Base-by-base conservation (phyloP, 441 rosid species). In the Erodium trifolium region DNA sequence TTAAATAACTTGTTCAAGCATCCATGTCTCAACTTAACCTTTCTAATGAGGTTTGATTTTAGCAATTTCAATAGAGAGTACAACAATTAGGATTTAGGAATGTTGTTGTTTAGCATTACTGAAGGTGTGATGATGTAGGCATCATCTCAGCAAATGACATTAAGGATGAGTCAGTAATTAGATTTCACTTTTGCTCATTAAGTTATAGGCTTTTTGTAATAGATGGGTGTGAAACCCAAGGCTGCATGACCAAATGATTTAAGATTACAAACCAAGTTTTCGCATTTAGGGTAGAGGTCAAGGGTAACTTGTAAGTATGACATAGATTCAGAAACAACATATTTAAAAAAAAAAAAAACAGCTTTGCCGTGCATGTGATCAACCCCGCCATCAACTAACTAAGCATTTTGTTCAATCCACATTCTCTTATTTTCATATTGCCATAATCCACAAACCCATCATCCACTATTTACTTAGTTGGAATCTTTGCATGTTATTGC, bases 401-500 rank as follows among this genome's bases (percentile, higher is more conserved):
- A 23, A 57, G 19, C 39, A 60, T 67, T 17, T 47, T 8, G 67
- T 63, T 31, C 27, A 67, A 60, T 70, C 64, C 68, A 66, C 59
- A 53, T 66, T 63, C 66, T 47, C 18, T 49, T 47, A 29, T 3
- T 65, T 41, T 35, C 19, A 45, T 68, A 31, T 69, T 69, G 73
- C 68, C 77, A 80, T 84, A 80, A 81, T 82, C 71, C 71, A 34
- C 37, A 34, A 34, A 62, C 71, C 74, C 78, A 78, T 75, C 71
- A 76, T 67, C 63, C 65, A 73, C 75, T 74, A 68, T 75, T 72
- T 47, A 53, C 41, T 57, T 34, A 34, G 49, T 43, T 43, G 80
- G 97, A 86, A 91, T 91, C 97, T 86, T 85, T 70, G 80, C 97
- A 91, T 82, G 93, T 91, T 87, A 76, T 73, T 66, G 71, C 31